Evolutionary conservation across 495 filamentous ascomycete genomes (phyloP).

Genomic region (Rostrohypoxylon terebratum): DNA sequence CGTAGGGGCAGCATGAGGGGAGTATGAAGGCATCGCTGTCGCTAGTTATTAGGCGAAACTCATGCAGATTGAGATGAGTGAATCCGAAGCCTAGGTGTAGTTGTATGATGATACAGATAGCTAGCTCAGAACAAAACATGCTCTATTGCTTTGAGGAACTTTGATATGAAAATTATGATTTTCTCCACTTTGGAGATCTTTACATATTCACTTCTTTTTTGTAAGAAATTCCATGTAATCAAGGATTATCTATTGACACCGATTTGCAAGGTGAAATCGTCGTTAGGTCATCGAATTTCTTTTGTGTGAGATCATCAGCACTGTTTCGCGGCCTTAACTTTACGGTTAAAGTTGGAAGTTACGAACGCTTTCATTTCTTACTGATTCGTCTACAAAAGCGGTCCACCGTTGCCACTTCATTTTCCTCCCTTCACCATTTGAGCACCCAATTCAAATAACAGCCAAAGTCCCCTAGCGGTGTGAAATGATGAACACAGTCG

Average conservation of each 20-base stretch:
- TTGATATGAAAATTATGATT: not conserved
- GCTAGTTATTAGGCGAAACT: conserved; percentile 16
- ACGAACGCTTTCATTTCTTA: not conserved
- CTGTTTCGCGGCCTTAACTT: not conserved
- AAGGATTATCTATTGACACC: not conserved
- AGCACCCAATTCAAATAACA: not conserved
- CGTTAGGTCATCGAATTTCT: not conserved
- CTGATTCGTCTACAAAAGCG: not conserved
- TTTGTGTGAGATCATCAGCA: not conserved
- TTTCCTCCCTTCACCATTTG: not conserved
- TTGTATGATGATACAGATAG: conserved; percentile 10
- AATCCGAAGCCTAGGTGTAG: conserved; percentile 11
- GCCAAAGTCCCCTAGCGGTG: not conserved
- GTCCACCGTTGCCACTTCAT: not conserved
- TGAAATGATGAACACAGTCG: conserved; percentile 9
- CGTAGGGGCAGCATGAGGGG: not conserved
- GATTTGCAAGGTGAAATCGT: not conserved
- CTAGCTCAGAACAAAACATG: conserved; percentile 3
- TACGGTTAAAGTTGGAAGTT: not conserved
- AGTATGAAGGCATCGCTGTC: not conserved
- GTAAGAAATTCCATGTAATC: not conserved
- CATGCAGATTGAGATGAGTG: conserved; percentile 38
- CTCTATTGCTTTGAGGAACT: conserved; percentile 8
- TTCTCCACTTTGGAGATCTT: conserved; percentile 29
- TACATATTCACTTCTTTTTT: not conserved